These are phyloP conservation scores for Botrytis deweyae DNA, from an alignment of 2,329 filamentous ascomycete genomes.

Conservation along the genomic window DNA sequence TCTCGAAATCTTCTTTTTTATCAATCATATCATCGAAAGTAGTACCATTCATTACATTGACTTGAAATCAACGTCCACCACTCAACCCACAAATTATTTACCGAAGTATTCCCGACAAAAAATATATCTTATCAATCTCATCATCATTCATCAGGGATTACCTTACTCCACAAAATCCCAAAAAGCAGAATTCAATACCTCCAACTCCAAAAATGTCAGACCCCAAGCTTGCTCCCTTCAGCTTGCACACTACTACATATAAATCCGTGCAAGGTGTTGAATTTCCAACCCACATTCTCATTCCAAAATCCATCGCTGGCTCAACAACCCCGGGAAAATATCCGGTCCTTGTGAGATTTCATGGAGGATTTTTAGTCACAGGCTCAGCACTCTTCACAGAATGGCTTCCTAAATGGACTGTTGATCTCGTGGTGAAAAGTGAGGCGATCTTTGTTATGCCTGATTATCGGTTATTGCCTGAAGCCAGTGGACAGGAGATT, in stretches of 20 bases:
- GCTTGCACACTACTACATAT: not conserved
- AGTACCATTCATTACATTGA: too few relatives aligned
- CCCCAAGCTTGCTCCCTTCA: not conserved
- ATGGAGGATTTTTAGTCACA: constrained; percentile 21
- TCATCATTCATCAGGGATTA: not conserved
- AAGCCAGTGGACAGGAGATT: constrained; percentile 47
- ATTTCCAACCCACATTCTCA: constrained; percentile 11
- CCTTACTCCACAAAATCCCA: not conserved
- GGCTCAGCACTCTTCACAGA: constrained; percentile 5
- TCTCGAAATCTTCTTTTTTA: not conserved
- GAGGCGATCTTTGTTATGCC: constrained; percentile 47
- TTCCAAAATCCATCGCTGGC: constrained; percentile 21
- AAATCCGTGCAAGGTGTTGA: not conserved
- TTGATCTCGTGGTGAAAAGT: not conserved
- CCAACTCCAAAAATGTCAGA: constrained; percentile 6
- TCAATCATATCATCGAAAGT: not conserved
- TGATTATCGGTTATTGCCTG: constrained; percentile 53
- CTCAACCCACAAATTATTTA: not conserved
- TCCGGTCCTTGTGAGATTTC: constrained; percentile 23
- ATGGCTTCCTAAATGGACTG: not conserved
- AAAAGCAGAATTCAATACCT: not conserved
- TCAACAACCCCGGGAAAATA: constrained; percentile 5
- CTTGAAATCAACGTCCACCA: not conserved
- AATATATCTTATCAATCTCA: not conserved
- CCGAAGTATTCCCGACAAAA: not conserved